A percentile compares a stretch with the other conserved stretches of the same genome.
Evolutionary conservation across 306 rosid genomes (phyloP).

Genomic region (Quercus rubra): DNA sequence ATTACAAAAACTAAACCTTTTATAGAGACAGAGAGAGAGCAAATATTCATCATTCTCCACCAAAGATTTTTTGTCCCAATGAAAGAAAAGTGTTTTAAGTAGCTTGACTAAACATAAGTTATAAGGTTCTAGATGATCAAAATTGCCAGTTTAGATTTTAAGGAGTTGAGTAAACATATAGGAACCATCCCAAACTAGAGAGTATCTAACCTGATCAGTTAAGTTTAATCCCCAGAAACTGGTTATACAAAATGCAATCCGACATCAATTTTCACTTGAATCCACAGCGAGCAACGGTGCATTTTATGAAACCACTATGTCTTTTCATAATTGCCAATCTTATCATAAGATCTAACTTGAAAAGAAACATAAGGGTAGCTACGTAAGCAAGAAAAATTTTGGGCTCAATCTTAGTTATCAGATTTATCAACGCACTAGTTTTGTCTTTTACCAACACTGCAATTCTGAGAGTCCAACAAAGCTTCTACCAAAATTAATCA

Average conservation of each 20-base stretch:
- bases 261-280: too few relatives aligned
- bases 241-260: too few relatives aligned
- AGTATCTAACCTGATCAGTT: background rate
- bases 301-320: background rate
- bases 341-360: background rate
- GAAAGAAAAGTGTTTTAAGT: background rate
- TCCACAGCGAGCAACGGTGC: too few relatives aligned
- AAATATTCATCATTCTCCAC: background rate
- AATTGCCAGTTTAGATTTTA: background rate
- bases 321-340: background rate
- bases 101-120: too few relatives aligned
- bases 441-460: background rate
- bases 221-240: background rate
- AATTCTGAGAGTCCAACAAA: background rate
- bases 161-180: background rate
- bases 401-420: background rate
- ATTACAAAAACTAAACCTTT: constrained; percentile 29
- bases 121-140: background rate
- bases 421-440: background rate
- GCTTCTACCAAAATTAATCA: background rate
- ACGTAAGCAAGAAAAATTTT: background rate
- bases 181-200: background rate
- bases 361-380: background rate
- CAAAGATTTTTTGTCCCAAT: background rate
- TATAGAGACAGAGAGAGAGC: background rate